Conservation (phyloP, 768 basidiomycete genomes). For the Suillus placidus region DNA sequence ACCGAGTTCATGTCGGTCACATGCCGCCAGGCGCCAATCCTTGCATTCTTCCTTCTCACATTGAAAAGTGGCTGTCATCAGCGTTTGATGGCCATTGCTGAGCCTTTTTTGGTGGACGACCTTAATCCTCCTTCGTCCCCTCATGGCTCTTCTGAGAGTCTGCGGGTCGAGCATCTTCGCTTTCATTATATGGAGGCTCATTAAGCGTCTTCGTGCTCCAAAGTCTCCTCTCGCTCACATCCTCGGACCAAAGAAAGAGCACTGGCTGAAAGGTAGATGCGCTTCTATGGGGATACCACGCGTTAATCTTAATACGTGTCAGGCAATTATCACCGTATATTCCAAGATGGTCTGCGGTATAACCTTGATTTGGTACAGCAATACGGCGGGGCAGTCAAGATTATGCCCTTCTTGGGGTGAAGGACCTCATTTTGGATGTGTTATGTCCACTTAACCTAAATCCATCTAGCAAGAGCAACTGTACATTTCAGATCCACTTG, state of each 20-base stretch:
- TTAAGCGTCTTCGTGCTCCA: constrained; percentile 12
- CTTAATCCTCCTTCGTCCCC: neutral
- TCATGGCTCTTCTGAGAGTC: constrained; percentile 11
- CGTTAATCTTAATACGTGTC: neutral
- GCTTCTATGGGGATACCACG: too few species aligned
- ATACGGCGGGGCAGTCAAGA: constrained; percentile 39
- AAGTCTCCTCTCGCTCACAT: constrained; percentile 25
- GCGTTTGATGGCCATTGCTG: neutral
- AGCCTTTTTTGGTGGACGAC: neutral
- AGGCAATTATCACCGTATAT: constrained; percentile 38
- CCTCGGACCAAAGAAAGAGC: constrained; percentile 35
- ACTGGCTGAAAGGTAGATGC: constrained; percentile 37
- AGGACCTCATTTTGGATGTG: neutral
- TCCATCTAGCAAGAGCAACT: constrained; percentile 29
- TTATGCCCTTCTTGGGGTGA: constrained; percentile 41
- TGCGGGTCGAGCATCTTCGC: constrained; percentile 13
- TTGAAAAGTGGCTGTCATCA: neutral
- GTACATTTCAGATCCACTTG: constrained; percentile 41
- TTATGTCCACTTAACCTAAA: constrained; percentile 7
- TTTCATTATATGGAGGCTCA: constrained; percentile 22
- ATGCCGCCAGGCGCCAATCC: neutral
- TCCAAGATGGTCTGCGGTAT: constrained; percentile 37
- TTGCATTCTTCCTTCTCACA: neutral
- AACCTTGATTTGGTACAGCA: constrained; percentile 30
- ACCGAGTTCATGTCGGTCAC: neutral